Percentiles rank a stretch among this genome's conserved stretches.
These are phyloP conservation scores for Kregervanrija delftensis DNA, from an alignment of 805 yeast genomes.

Conservation along the genomic window DNA sequence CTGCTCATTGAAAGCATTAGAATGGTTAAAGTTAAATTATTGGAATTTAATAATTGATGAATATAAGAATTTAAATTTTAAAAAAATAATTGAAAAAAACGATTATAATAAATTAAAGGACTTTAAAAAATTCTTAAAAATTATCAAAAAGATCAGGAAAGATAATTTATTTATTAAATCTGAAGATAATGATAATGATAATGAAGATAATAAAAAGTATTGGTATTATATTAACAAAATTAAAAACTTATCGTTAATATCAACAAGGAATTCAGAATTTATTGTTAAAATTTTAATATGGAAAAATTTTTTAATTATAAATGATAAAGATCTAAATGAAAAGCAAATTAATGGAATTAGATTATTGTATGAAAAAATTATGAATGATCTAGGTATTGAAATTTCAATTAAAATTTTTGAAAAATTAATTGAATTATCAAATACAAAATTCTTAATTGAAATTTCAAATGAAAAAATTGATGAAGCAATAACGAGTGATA, in stretches of 20 bases:
- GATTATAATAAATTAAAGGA: conserved; percentile 3
- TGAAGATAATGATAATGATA: conserved; percentile 38
- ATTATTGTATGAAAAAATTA: conserved; percentile 24
- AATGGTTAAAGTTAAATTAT: conserved; percentile 68
- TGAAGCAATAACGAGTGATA: neutral
- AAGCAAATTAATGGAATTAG: conserved; percentile 22
- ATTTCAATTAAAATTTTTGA: conserved; percentile 12
- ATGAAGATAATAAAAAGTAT: conserved; percentile 21
- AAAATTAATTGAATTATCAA: conserved; percentile 9
- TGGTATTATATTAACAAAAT: no score
- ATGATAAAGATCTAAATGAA: conserved; percentile 15
- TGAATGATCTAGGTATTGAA: conserved; percentile 17
- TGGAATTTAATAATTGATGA: conserved; percentile 45
- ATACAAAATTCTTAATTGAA: conserved; percentile 4
- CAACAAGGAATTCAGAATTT: conserved; percentile 1
- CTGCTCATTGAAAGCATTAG: conserved; percentile 53
- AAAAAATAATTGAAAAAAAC: no score
- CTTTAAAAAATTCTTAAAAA: conserved; percentile 34
- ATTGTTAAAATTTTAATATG: conserved; percentile 24
- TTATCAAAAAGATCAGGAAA: conserved; percentile 44
- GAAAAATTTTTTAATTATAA: conserved; percentile 28
- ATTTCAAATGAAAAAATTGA: conserved; percentile 3
- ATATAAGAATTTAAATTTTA: conserved; percentile 1
- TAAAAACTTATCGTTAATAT: no score
- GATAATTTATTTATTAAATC: conserved; percentile 24